These are phyloP conservation scores for Termitomyces sp. DNA, from an alignment of 768 basidiomycete genomes.

Conservation along the genomic window DNA sequence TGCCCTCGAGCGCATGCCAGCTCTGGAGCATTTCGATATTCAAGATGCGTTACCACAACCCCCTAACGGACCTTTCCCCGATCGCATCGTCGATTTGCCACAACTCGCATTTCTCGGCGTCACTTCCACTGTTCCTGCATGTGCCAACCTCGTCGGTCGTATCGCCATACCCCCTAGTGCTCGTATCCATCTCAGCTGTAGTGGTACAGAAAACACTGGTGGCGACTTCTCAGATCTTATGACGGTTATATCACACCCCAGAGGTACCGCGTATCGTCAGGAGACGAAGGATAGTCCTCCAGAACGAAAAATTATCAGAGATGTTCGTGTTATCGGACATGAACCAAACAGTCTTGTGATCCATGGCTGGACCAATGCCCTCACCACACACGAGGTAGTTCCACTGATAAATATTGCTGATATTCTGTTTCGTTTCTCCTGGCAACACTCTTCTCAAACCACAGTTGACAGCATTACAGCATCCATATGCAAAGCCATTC, in stretches of 20 bases:
- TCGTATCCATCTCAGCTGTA: conserved; percentile 16
- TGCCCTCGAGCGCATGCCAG: conserved; percentile 30
- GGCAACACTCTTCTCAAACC: conserved; percentile 13
- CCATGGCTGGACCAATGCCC: conserved; percentile 13
- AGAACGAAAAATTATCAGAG: conserved; percentile 11
- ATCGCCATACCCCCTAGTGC: conserved; percentile 18
- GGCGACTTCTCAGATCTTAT: conserved; percentile 19
- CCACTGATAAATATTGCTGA: conserved; percentile 2
- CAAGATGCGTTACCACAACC: conserved; percentile 30
- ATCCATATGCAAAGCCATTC: conserved; percentile 20
- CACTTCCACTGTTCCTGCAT: conserved; percentile 18
- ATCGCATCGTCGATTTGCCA: conserved; percentile 18
- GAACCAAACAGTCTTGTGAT: conserved; percentile 12
- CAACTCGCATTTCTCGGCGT: conserved; percentile 20
- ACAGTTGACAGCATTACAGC: conserved; percentile 15
- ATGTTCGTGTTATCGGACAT: conserved; percentile 11
- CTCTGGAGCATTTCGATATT: conserved; percentile 30
- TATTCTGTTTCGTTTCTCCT: conserved; percentile 22
- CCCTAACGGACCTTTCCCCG: conserved; percentile 5
- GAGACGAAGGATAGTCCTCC: conserved; percentile 6
- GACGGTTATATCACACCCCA: conserved; percentile 10
- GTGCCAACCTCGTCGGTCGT: conserved; percentile 21
- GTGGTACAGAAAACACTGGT: conserved; percentile 12
- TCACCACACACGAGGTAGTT: neutral
- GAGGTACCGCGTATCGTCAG: conserved; percentile 2